phyloP scores from a whole-genome alignment of 257 asterid species.

The Penstemon barbatus region DNA sequence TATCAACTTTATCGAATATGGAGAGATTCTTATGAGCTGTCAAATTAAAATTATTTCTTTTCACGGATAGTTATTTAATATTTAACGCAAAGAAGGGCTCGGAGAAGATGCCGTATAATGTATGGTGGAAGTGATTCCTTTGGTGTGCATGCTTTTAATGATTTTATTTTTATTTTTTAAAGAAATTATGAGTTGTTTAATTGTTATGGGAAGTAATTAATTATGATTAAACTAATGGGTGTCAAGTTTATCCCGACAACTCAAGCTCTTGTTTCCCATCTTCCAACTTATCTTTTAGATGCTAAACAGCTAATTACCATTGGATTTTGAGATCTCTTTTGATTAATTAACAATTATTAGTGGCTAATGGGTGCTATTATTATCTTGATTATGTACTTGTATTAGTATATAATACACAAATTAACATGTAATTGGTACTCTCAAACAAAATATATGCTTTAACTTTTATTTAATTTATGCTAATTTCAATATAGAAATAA shows the following conservation, averaged over 20 bases:
- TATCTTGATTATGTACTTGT: conserved; percentile 16
- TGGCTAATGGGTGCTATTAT: conserved; percentile 36
- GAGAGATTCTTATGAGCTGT: conserved; percentile 26
- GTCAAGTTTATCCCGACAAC: conserved; percentile 48
- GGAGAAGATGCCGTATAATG: conserved; percentile 30
- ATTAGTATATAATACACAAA: conserved; percentile 3
- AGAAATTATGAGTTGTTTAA: not conserved
- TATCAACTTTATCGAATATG: too few relatives aligned
- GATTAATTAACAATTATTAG: conserved; percentile 16
- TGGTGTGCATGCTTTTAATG: conserved; percentile 32
- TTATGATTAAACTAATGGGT: conserved; percentile 34
- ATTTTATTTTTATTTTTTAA: conserved; percentile 23
- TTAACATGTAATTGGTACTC: not conserved
- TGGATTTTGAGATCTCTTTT: conserved; percentile 17
- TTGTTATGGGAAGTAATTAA: conserved; percentile 8
- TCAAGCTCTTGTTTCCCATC: conserved; percentile 38
- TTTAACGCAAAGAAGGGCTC: conserved; percentile 23
- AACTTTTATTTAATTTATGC: not conserved
- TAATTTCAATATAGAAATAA: not conserved
- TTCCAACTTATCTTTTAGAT: conserved; percentile 44
- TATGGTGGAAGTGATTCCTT: not conserved
- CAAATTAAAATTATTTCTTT: conserved; percentile 17
- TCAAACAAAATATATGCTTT: too few relatives aligned
- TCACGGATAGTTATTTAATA: not conserved
- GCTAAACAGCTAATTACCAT: conserved; percentile 43